Conservation (phyloP, 768 basidiomycete species). For the Lentinula lateritia region DNA sequence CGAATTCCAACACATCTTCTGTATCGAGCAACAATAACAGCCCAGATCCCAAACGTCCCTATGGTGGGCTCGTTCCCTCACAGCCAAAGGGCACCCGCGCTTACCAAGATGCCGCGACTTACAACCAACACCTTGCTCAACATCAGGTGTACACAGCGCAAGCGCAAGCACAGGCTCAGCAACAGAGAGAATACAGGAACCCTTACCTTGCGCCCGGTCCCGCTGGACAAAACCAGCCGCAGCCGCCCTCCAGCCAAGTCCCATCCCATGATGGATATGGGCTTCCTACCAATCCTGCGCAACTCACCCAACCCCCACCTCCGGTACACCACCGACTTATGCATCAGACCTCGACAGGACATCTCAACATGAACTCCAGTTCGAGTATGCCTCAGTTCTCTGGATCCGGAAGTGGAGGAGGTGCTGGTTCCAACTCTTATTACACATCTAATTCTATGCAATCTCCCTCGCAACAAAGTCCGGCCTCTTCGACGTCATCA, state of each 20-base stretch:
- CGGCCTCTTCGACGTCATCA: background rate
- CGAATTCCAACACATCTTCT: constrained; percentile 22
- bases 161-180: constrained; percentile 71
- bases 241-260: constrained; percentile 20
- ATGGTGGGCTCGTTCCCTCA: constrained; percentile 89
- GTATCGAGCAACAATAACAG: constrained; percentile 10
- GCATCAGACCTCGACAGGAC: constrained; percentile 46
- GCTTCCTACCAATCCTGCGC: constrained; percentile 25
- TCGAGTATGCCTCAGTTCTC: constrained; percentile 39
- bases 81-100: constrained; percentile 81
- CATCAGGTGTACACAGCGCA: constrained; percentile 93
- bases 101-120: constrained; percentile 87
- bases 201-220: constrained; percentile 67
- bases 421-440: constrained; percentile 63
- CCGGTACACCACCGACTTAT: constrained; percentile 34
- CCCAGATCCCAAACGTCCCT: constrained; percentile 78
- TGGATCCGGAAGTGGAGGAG: constrained; percentile 26
- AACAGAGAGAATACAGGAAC: constrained; percentile 55
- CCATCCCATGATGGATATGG: constrained; percentile 20
- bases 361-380: constrained; percentile 6
- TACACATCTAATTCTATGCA: constrained; percentile 43
- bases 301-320: constrained; percentile 27
- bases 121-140: constrained; percentile 91
- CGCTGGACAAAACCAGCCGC: constrained; percentile 21
- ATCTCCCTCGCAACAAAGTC: background rate